These are phyloP conservation scores for Phycomyces blakesleeanus DNA, from an alignment of 192 early-diverging fungal species.

Conservation along the genomic window DNA sequence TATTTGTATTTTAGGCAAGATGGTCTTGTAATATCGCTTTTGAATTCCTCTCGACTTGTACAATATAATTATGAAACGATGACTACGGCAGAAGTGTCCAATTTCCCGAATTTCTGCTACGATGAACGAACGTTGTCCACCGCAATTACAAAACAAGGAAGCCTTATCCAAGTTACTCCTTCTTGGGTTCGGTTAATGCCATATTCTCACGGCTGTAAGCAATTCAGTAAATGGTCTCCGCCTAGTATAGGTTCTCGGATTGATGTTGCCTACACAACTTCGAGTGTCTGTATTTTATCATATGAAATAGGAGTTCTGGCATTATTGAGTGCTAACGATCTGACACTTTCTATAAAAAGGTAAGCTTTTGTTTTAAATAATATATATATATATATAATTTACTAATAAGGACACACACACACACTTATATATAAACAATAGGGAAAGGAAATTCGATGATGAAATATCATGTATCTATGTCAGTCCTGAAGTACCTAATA, in stretches of 20 bases:
- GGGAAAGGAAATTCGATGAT: conserved; percentile 43
- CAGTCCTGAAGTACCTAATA: background rate
- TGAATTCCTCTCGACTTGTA: too few relatives aligned
- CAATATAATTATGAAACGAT: too few relatives aligned
- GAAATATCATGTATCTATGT: conserved; percentile 32
- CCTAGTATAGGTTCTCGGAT: conserved; percentile 38
- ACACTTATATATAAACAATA: background rate
- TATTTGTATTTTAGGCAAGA: too few relatives aligned
- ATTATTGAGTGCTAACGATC: background rate
- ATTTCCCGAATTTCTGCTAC: conserved; percentile 32
- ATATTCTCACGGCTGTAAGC: conserved; percentile 18
- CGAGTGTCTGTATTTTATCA: conserved; percentile 54
- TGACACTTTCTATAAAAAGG: background rate
- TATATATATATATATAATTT: too few relatives aligned
- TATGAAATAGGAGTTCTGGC: conserved; percentile 39
- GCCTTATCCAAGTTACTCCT: conserved; percentile 62
- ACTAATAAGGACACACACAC: too few relatives aligned
- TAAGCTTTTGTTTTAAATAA: background rate
- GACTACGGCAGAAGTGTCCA: conserved; percentile 42
- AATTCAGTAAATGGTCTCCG: conserved; percentile 50
- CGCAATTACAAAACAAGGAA: conserved; percentile 37
- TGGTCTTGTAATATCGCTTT: too few relatives aligned
- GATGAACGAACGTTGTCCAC: conserved; percentile 39
- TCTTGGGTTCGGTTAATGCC: conserved; percentile 45
- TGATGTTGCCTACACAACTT: conserved; percentile 53